Conservation (phyloP, 2,329 filamentous ascomycete species). For the Colletotrichum sp. region DNA sequence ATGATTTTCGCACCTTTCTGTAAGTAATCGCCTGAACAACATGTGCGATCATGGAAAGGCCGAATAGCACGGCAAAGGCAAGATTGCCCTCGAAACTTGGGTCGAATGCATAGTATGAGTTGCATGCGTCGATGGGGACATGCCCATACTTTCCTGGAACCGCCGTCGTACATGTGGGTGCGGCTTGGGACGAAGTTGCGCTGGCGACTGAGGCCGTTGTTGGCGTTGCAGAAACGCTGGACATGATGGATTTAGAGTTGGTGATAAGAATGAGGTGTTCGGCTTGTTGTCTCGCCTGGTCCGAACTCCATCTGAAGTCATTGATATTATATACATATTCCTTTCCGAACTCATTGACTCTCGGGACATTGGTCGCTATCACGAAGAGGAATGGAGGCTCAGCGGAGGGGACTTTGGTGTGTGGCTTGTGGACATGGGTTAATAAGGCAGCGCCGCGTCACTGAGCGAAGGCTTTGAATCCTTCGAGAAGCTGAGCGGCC, state of each 20-base stretch:
- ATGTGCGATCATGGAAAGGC: slow-evolving; percentile 30
- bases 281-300: neutral
- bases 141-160: slow-evolving; percentile 35
- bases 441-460: neutral
- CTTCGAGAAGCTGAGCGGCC: neutral
- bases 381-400: neutral
- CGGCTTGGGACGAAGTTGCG: neutral
- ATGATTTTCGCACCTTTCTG: slow-evolving; percentile 29
- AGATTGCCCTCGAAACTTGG: slow-evolving; percentile 37
- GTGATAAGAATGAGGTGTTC: neutral
- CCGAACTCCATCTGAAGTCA: slow-evolving; percentile 4
- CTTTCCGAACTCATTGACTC: neutral
- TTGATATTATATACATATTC: neutral
- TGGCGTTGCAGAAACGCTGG: neutral
- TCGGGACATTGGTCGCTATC: neutral
- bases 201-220: neutral
- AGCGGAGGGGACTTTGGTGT: neutral
- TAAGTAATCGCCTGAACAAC: slow-evolving; percentile 31
- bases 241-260: neutral
- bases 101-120: slow-evolving; percentile 35
- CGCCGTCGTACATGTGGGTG: slow-evolving; percentile 31
- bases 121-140: slow-evolving; percentile 35
- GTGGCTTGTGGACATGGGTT: neutral
- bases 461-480: neutral
- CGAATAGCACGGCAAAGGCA: slow-evolving; percentile 35